Percentiles rank a stretch among this genome's conserved stretches.
These are phyloP conservation scores for Vitis cinerea DNA, from an alignment of 164 flowering plant species.

Conservation along the genomic window DNA sequence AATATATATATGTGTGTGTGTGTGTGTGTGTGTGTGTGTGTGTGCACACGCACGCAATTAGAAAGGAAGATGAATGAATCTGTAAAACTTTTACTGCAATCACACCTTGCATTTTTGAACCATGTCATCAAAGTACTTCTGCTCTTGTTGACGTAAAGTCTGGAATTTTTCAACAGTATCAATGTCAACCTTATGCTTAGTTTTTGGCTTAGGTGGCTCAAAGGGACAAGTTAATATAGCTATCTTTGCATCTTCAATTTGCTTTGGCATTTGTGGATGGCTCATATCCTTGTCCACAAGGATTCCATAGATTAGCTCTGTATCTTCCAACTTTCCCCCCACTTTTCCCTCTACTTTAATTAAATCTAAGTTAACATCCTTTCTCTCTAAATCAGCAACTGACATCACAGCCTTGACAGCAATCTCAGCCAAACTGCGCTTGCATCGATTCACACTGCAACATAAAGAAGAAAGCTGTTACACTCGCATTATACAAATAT, in stretches of 20 bases:
- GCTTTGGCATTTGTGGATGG: conserved; percentile 99
- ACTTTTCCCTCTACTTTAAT: conserved; percentile 98
- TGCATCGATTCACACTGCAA: conserved; percentile 94
- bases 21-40: too few relatives aligned
- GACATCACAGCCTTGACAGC: conserved; percentile 98
- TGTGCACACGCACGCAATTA: not conserved
- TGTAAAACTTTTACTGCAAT: not conserved
- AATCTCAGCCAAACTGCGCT: conserved; percentile 89
- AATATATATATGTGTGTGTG: too few relatives aligned
- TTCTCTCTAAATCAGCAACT: conserved; percentile 97
- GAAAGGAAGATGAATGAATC: not conserved
- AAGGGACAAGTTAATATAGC: conserved; percentile 98
- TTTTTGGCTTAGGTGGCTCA: conserved; percentile 99
- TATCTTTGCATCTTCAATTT: conserved; percentile 85
- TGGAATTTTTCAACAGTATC: conserved; percentile 96
- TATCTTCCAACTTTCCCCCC: conserved; percentile 95
- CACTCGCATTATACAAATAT: not conserved
- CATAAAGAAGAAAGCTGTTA: not conserved
- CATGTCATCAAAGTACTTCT: conserved; percentile 97
- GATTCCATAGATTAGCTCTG: conserved; percentile 89
- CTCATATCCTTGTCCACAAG: conserved; percentile 99
- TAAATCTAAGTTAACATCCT: conserved; percentile 89
- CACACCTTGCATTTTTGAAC: conserved; percentile 93
- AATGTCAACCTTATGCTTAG: conserved; percentile 99
- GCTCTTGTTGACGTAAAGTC: conserved; percentile 83